Conservation (phyloP, 176 grass and related monocot species). For the Musa itinerans region DNA sequence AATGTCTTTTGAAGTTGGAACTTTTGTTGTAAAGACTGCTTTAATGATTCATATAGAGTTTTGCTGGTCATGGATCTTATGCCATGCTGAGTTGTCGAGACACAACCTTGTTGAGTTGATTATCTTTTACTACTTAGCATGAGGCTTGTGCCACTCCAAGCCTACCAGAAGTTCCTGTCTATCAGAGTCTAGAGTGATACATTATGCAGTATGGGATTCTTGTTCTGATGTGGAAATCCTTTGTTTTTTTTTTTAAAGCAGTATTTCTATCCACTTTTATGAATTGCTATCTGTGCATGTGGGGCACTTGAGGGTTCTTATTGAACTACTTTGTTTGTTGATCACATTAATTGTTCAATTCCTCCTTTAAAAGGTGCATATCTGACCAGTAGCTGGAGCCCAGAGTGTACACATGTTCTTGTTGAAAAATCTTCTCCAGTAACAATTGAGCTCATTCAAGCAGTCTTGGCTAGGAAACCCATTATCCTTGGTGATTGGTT, state of each 20-base stretch:
- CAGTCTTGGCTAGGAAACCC: conserved; percentile 59
- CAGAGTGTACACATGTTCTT: conserved; percentile 78
- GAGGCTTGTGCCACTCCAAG: not conserved
- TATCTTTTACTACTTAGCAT: not conserved
- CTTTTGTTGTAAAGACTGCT: not conserved
- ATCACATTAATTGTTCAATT: not conserved
- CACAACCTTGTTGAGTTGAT: not conserved
- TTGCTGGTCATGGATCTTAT: not conserved
- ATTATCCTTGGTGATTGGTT: conserved; percentile 63
- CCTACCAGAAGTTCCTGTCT: too few relatives aligned
- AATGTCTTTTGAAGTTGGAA: too few relatives aligned
- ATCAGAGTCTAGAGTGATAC: too few relatives aligned
- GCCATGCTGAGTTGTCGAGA: not conserved
- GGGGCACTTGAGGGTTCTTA: not conserved
- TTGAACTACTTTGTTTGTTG: not conserved
- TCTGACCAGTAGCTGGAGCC: conserved; percentile 60
- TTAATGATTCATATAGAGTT: not conserved
- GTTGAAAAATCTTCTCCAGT: conserved; percentile 64
- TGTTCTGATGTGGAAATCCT: too few relatives aligned
- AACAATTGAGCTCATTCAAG: conserved; percentile 66
- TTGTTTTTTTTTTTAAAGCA: not conserved
- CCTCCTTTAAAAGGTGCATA: conserved; percentile 42
- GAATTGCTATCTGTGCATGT: not conserved
- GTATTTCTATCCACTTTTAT: not conserved
- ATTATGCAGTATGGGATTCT: too few relatives aligned